phyloP scores from a whole-genome alignment of 306 rosid species.

The Styphnolobium japonicum region DNA sequence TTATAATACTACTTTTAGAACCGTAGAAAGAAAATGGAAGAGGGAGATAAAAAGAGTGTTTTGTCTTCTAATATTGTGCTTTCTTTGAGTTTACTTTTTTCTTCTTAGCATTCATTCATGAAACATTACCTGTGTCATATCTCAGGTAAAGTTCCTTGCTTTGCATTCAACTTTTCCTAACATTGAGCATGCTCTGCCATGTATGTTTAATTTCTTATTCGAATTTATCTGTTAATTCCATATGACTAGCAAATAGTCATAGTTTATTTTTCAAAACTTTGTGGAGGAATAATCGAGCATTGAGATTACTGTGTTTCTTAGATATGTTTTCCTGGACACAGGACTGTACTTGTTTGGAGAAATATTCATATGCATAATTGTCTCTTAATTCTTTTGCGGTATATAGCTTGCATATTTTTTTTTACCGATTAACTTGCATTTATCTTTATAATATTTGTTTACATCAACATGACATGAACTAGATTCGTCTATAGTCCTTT shows the following conservation, averaged over 20 bases:
- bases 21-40: not conserved
- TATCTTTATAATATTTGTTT: not conserved
- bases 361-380: not conserved
- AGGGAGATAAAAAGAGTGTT: not conserved
- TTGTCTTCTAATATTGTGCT: not conserved
- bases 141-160: not conserved
- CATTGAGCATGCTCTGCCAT: too few species aligned
- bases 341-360: not conserved
- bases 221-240: too few species aligned
- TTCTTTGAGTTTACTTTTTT: not conserved
- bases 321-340: not conserved
- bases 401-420: too few species aligned
- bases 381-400: not conserved
- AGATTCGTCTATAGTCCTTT: not conserved
- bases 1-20: not conserved
- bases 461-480: not conserved
- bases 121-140: not conserved
- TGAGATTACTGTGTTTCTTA: not conserved
- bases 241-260: too few species aligned
- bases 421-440: not conserved
- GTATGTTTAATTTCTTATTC: too few species aligned
- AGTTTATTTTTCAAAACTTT: too few species aligned
- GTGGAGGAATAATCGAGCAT: not conserved
- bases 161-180: not conserved
- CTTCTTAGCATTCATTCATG: not conserved